These are phyloP conservation scores for Leccinum truebloodii DNA, from an alignment of 768 basidiomycete species.

Conservation along the genomic window DNA sequence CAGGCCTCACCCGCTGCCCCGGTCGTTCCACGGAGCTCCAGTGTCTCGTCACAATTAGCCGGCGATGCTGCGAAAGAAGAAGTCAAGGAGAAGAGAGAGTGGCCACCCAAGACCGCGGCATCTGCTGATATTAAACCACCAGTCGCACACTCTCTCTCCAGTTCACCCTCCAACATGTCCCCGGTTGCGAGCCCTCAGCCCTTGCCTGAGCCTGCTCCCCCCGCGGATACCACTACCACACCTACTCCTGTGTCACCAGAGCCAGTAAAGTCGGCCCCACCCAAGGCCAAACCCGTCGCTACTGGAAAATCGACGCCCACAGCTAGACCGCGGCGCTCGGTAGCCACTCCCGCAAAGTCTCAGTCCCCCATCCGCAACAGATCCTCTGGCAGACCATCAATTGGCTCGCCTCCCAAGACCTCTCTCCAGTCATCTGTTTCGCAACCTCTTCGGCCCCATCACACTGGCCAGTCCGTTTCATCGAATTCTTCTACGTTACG, in stretches of 20 bases:
- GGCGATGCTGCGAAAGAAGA: conserved; percentile 70
- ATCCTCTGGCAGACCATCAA: conserved; percentile 24
- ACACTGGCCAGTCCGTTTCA: conserved; percentile 42
- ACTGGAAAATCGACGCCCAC: conserved; percentile 26
- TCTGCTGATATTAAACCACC: conserved; percentile 39
- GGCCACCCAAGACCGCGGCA: conserved; percentile 60
- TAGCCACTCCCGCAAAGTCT: conserved; percentile 33
- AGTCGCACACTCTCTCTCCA: conserved; percentile 36
- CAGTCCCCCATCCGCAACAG: conserved; percentile 21
- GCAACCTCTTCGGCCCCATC: conserved; percentile 39
- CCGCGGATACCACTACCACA: conserved; percentile 19
- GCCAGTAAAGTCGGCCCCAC: conserved; percentile 21
- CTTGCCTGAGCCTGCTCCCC: conserved; percentile 24
- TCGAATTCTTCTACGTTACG: conserved; percentile 35
- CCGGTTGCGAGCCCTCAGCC: conserved; percentile 33
- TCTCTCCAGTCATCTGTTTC: conserved; percentile 38
- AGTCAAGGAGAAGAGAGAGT: conserved; percentile 70
- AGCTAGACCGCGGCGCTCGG: conserved; percentile 19
- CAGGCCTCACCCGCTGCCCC: conserved; percentile 43
- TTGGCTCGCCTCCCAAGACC: conserved; percentile 30
- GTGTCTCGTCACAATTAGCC: conserved; percentile 61
- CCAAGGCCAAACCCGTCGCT: conserved; percentile 19
- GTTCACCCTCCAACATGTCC: conserved; percentile 27
- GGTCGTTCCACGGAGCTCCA: conserved; percentile 58
- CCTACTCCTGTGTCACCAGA: conserved; percentile 25